Conservation (phyloP, 345 rosid genomes). For the Salix exigua region DNA sequence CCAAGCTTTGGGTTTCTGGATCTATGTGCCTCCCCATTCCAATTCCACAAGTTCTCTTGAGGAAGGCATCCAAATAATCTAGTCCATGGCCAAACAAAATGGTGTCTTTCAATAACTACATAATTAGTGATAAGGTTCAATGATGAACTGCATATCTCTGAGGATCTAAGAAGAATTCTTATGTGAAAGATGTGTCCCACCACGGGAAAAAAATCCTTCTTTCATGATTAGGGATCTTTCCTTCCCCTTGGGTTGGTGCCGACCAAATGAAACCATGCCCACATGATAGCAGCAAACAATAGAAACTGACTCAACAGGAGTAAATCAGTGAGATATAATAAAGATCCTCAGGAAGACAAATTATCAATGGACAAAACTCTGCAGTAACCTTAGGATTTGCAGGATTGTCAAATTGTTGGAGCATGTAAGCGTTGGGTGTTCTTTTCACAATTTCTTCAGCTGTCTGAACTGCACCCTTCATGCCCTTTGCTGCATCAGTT, state of each 20-base stretch:
- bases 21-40: not conserved
- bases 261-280: not conserved
- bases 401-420: conserved; percentile 35
- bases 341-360: not conserved
- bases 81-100: not conserved
- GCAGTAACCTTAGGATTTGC: conserved; percentile 32
- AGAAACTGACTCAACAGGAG: not conserved
- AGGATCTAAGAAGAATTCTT: not conserved
- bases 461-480: conserved; percentile 35
- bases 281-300: not conserved
- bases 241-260: not conserved
- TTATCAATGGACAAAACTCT: conserved; percentile 5
- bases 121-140: not conserved
- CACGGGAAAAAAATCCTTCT: no score
- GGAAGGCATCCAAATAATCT: not conserved
- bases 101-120: not conserved
- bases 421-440: conserved; percentile 31
- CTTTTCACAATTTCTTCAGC: conserved; percentile 34
- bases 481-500: conserved; percentile 31
- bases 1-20: not conserved
- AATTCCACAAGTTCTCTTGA: no score
- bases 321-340: not conserved
- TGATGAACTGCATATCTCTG: not conserved
- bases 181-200: not conserved
- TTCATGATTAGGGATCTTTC: not conserved